These are phyloP conservation scores for Nannochloris sp. DNA, from an alignment of 139 green algal species.

Conservation along the genomic window DNA sequence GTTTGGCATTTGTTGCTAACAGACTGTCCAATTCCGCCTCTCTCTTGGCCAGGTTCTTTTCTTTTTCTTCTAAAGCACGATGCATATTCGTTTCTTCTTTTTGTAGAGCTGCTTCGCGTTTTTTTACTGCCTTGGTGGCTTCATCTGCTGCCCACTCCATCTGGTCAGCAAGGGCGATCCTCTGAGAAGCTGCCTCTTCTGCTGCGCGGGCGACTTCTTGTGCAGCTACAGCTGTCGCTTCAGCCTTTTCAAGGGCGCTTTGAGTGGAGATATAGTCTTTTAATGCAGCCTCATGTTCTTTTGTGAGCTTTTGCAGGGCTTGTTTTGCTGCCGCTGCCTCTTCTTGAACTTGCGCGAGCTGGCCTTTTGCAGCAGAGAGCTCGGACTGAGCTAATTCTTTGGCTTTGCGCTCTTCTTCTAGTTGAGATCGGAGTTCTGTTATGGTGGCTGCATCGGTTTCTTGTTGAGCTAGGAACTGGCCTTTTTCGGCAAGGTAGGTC, in stretches of 20 bases:
- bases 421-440: slow-evolving; percentile 1
- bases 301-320: not conserved
- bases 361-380: not conserved
- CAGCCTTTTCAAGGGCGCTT: not conserved
- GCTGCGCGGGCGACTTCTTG: not conserved
- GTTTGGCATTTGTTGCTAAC: no score
- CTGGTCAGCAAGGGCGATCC: not conserved
- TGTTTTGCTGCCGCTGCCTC: not conserved
- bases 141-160: not conserved
- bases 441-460: not conserved
- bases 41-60: no score
- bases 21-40: not conserved
- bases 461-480: not conserved
- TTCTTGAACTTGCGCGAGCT: not conserved
- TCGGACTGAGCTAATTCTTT: not conserved
- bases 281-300: not conserved
- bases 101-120: no score
- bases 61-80: no score
- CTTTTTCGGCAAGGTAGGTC: slow-evolving; percentile 1
- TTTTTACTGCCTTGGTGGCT: not conserved
- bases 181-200: slow-evolving; percentile 1
- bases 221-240: not conserved
- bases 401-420: slow-evolving; percentile 6
- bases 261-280: slow-evolving; percentile 5
- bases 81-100: no score